phyloP scores from a whole-genome alignment of 169 alveolate species.

The Miamiensis avidus region DNA sequence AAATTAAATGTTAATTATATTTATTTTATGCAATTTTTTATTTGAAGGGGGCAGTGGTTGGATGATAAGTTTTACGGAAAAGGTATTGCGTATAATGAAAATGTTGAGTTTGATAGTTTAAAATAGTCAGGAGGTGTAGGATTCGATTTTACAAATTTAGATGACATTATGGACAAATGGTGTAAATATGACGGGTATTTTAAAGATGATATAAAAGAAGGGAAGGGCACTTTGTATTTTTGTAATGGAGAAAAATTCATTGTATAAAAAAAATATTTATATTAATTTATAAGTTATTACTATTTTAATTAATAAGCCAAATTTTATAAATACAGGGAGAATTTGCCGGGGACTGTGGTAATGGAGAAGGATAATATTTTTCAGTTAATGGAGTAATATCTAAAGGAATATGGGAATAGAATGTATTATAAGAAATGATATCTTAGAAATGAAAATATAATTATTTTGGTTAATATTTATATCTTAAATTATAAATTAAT shows the following conservation, averaged over 20 bases:
- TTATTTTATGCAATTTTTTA: too few relatives aligned
- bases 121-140: too few relatives aligned
- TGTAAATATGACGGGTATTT: conserved; percentile 16
- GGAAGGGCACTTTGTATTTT: conserved; percentile 1
- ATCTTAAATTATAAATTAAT: too few relatives aligned
- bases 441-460: too few relatives aligned
- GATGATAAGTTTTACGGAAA: conserved; percentile 19
- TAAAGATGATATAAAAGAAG: conserved; percentile 10
- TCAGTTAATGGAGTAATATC: neutral
- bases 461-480: neutral
- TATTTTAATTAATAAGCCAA: too few relatives aligned
- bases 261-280: too few relatives aligned
- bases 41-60: conserved; percentile 19
- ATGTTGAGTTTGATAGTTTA: too few relatives aligned
- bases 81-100: conserved; percentile 5
- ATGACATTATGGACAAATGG: neutral
- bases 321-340: neutral
- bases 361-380: neutral
- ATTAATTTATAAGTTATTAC: too few relatives aligned
- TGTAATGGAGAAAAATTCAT: neutral
- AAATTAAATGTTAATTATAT: too few relatives aligned
- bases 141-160: conserved; percentile 9
- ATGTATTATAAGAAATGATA: neutral
- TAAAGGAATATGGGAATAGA: neutral
- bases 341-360: neutral